Evolutionary conservation across 2,329 filamentous ascomycete genomes (phyloP), one percentile per base, ranked within the genome.

Genomic region (Scytalidium lignicola): DNA sequence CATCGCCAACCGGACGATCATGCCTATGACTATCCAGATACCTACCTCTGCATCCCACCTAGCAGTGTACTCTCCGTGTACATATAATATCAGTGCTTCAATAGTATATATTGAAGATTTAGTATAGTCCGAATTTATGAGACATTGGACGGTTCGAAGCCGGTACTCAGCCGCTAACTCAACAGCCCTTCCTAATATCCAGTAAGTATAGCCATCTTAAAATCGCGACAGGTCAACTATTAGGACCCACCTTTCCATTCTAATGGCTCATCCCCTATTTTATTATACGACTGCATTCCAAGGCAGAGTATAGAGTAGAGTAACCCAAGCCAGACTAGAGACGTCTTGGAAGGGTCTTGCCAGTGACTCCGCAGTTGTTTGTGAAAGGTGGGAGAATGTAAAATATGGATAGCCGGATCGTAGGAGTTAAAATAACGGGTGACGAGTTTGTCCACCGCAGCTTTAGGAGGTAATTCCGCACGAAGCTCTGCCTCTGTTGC

Each of bases 401-500:
- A 79, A 55, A 93, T 83, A 62, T 82, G 84, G 64, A 83, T 80
- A n/a, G 79, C 76, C 37, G 80, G 80, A 55, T 85, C 82, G 68
- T 83, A 77, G 0, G 87, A 92, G 64, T 92, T 92, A 73, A 97
- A 96, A 64, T 95, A 99, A 52, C 92, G 83, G 53, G 85, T 85
- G 53, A 96, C 86, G 17, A 97, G 75, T 20, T 89, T 84, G 60
- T 96, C 82, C n/a, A 93, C 86, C 20, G 83, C 86, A 32, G 87
- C 83, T 63, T 90, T 92, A 0, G 85, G 76, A 1, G 93, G 93
- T 40, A 97, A 78, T 44, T 86, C 83, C 22, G 85, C 80, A 53
- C 95, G 79, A 10, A 97, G 75, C 61, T 97, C 92, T 17, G 79
- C 71, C 59, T 88, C 86, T 39, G 83, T 83, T 12, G 85, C 83